Evolutionary conservation across 2,329 filamentous ascomycete genomes (phyloP).

Genomic region (Lasiodiplodia hormozganensis): DNA sequence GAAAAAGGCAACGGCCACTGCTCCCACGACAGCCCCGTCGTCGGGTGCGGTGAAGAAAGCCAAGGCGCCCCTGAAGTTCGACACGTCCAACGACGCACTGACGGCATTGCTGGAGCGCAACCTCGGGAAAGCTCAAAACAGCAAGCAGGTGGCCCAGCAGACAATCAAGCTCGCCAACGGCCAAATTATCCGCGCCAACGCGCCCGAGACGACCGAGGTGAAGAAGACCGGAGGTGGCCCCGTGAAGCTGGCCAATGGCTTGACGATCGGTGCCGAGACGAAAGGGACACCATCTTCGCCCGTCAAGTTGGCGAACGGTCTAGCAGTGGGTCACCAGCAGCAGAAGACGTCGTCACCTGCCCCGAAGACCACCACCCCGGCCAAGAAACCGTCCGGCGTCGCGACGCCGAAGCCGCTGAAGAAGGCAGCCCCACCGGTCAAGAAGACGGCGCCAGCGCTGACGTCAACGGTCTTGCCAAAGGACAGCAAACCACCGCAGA

Average conservation of each 20-base stretch:
- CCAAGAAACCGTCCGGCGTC: neutral
- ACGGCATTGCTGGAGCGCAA: conserved; percentile 16
- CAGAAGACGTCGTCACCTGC: neutral
- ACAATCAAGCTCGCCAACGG: conserved; percentile 27
- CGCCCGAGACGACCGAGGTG: conserved; percentile 11
- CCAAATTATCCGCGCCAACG: conserved; percentile 10
- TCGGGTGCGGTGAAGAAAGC: conserved; percentile 1
- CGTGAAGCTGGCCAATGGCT: conserved; percentile 20
- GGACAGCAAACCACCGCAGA: neutral
- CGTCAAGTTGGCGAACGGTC: conserved; percentile 10
- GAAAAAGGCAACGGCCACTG: neutral
- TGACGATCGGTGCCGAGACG: conserved; percentile 2
- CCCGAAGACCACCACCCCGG: neutral
- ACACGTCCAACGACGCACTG: conserved; percentile 24
- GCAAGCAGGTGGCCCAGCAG: conserved; percentile 26
- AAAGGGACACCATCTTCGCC: neutral
- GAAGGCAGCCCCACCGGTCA: neutral
- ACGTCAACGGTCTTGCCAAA: conserved; percentile 17
- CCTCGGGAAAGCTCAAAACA: conserved; percentile 20
- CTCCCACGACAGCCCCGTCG: neutral
- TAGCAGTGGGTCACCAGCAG: neutral
- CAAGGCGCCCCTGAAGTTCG: conserved; percentile 8
- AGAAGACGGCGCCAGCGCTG: neutral
- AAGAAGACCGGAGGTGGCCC: conserved; percentile 3
- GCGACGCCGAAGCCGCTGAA: conserved; percentile 11